Evolutionary conservation across 1,139 yeast species (phyloP).

Genomic region (Hyphopichia pseudoburtonii): DNA sequence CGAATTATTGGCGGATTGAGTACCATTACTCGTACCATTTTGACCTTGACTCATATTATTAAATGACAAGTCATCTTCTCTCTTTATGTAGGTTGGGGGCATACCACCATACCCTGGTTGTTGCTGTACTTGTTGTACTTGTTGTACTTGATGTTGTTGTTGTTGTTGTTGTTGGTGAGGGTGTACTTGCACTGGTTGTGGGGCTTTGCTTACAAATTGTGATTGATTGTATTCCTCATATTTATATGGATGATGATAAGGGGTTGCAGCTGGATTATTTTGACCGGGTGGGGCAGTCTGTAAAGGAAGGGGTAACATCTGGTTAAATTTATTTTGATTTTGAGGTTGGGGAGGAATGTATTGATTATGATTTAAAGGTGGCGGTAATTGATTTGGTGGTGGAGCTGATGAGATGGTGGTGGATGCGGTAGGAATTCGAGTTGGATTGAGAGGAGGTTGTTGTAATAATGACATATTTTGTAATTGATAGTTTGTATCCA

Average conservation of each 20-base stretch:
- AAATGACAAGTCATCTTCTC: constrained; percentile 18
- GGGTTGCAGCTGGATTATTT: too few species aligned
- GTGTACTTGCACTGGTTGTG: background rate
- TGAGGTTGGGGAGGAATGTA: background rate
- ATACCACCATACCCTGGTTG: background rate
- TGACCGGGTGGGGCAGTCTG: background rate
- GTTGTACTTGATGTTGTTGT: constrained; percentile 5
- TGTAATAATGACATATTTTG: constrained; percentile 39
- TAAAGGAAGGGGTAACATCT: constrained; percentile 2
- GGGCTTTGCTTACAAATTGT: too few species aligned
- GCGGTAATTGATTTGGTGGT: background rate
- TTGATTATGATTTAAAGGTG: constrained; percentile 6
- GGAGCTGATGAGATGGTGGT: background rate
- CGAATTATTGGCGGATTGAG: constrained; percentile 1
- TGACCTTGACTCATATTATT: background rate
- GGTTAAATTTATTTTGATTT: constrained; percentile 1
- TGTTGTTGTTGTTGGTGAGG: constrained; percentile 1
- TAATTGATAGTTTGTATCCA: constrained; percentile 48
- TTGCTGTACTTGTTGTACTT: too few species aligned
- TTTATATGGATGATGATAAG: background rate
- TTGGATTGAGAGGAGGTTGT: constrained; percentile 10
- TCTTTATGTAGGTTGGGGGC: constrained; percentile 4
- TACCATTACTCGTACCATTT: background rate
- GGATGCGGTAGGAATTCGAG: constrained; percentile 6
- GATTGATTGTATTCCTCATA: constrained; percentile 1